Percentiles rank a stretch among this genome's conserved stretches.
phyloP scores from a whole-genome alignment of 148 eudicot genomes.

The Cornus florida region DNA sequence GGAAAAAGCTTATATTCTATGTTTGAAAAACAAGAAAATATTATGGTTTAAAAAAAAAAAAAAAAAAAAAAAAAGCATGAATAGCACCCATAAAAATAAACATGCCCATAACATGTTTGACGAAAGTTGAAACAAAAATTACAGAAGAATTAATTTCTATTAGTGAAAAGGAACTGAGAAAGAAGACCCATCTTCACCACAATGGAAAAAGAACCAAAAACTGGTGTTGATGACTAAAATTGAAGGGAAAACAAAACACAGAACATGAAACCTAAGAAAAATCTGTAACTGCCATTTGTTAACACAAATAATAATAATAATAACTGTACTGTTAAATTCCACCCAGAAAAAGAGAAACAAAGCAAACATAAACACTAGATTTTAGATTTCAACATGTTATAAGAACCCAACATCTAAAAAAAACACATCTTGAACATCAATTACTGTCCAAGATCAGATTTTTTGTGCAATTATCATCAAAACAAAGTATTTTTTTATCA shows the following conservation, averaged over 20 bases:
- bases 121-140: neutral
- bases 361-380: neutral
- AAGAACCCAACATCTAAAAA: neutral
- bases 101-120: neutral
- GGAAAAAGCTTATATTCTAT: neutral
- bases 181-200: neutral
- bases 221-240: neutral
- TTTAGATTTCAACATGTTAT: neutral
- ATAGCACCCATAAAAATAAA: conserved; percentile 9
- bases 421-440: neutral
- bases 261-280: neutral
- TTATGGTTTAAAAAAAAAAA: neutral
- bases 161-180: neutral
- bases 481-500: no score
- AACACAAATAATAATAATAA: neutral
- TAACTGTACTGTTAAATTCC: no score
- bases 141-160: neutral
- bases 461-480: neutral
- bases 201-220: neutral
- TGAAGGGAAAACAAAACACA: neutral
- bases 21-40: neutral
- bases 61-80: neutral
- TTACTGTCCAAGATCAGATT: neutral
- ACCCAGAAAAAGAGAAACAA: neutral
- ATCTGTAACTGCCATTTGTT: neutral